Percentiles rank a stretch among this genome's conserved stretches.
Evolutionary conservation across 306 rosid species (phyloP).

Genomic region (Castanea sativa): DNA sequence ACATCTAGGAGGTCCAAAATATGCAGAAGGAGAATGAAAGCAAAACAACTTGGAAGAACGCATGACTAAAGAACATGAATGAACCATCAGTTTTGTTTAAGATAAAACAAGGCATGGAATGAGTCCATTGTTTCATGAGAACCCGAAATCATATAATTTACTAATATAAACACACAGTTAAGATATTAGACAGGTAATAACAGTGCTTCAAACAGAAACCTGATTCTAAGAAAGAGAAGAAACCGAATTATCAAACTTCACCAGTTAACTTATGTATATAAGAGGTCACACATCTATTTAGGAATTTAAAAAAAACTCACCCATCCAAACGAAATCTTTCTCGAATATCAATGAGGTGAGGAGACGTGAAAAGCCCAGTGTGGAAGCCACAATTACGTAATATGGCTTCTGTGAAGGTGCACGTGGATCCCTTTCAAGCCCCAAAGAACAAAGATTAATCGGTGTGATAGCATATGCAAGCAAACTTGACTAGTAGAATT

Average conservation of each 20-base stretch:
- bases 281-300: slow-evolving; percentile 4
- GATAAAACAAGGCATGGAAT: background rate
- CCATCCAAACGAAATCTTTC: slow-evolving; percentile 93
- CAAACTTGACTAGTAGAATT: background rate
- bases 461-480: slow-evolving; percentile 13
- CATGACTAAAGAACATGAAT: background rate
- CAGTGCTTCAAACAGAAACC: background rate
- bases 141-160: slow-evolving; percentile 10
- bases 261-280: slow-evolving; percentile 7
- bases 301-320: slow-evolving; percentile 46
- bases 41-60: background rate
- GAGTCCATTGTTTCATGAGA: background rate
- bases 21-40: slow-evolving; percentile 9
- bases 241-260: slow-evolving; percentile 14
- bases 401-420: slow-evolving; percentile 88
- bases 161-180: background rate
- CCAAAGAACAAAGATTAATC: slow-evolving; percentile 22
- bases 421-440: slow-evolving; percentile 80
- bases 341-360: slow-evolving; percentile 91
- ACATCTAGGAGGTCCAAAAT: slow-evolving; percentile 6
- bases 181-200: background rate
- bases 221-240: background rate
- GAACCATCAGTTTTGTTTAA: slow-evolving; percentile 10
- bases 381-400: slow-evolving; percentile 81
- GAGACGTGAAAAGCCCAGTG: slow-evolving; percentile 95